Evolutionary conservation across 257 asterid species (phyloP), one percentile per base, ranked within the genome.

Genomic region (Solanum paucissectum): DNA sequence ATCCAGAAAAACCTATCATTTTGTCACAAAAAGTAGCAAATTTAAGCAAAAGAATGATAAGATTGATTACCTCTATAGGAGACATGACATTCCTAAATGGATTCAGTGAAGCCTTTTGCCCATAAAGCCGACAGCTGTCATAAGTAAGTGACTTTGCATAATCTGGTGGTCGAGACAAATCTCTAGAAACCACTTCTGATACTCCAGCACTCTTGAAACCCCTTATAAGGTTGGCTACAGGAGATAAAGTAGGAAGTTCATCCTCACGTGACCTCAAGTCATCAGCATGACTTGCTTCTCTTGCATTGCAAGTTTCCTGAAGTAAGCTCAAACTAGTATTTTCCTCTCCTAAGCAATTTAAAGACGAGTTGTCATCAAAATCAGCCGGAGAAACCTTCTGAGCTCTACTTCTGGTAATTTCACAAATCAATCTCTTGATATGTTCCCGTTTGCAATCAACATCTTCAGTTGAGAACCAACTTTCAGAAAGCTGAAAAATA

Each of bases 401-500:
- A 58, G 91, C 90, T 66, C 89, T 90, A n/a, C 90, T 92, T 84
- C 88, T 85, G 58, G 66, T 88, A 87, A 95, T 88, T 84, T 86
- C 91, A 84, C 88, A 85, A 42, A 96, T 93, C 90, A 96, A 46
- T 77, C 93, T 93, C 87, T 89, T 91, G 88, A 96, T 92, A 49
- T 90, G 91, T 77, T 88, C 90, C 46, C 99, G 98, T 89, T 95
- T 94, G 73, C 91, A 92, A 21, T 97, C 93, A 86, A 95, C 99
- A 91, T 95, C 98, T 69, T 92, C 95, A 58, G 98, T 95, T 86
- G 89, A 90, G 89, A 96, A 96, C 98, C 98, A 96, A 71, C 92
- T 90, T 91, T 91, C 42, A 52, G 91, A 91, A 87, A 94, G 95
- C 99, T 96, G 97, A 92, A 94, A 90, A 86, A 87, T 37, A 60